Percentiles rank a stretch among this genome's conserved stretches.
Conservation (phyloP, 2,329 filamentous ascomycete genomes). For the Fusarium tanahbumbuense region DNA sequence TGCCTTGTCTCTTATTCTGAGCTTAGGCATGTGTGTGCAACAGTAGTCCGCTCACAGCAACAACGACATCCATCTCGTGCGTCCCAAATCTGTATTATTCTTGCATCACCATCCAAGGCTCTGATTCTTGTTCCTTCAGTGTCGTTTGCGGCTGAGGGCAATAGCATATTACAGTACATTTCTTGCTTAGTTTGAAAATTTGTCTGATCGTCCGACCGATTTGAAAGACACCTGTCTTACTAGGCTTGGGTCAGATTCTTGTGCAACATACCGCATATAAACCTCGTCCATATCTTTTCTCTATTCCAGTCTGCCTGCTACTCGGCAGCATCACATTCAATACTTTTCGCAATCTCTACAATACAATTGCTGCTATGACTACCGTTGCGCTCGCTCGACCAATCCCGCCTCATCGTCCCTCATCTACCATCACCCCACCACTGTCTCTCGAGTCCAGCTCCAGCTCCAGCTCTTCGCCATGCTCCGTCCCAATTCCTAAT, state of each 20-base stretch:
- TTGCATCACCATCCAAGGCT: conserved; percentile 25
- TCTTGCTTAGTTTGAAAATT: conserved; percentile 20
- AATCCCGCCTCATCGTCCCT: conserved; percentile 58
- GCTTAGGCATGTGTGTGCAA: conserved; percentile 43
- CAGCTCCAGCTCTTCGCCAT: conserved; percentile 41
- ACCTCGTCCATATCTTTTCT: conserved; percentile 10
- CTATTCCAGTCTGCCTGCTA: conserved; percentile 15
- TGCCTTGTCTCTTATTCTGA: conserved; percentile 27
- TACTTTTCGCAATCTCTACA: background rate
- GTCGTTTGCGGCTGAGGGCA: conserved; percentile 26
- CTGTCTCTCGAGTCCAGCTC: conserved; percentile 53
- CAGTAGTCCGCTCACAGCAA: conserved; percentile 29
- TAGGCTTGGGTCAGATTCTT: conserved; percentile 12
- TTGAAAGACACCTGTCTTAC: conserved; percentile 17
- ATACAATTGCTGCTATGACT: conserved; percentile 57
- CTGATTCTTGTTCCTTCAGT: conserved; percentile 32
- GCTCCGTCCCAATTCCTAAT: conserved; percentile 73
- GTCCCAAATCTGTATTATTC: conserved; percentile 26
- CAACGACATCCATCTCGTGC: conserved; percentile 41
- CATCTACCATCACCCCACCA: conserved; percentile 57
- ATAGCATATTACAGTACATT: conserved; percentile 28
- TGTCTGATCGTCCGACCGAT: conserved; percentile 22
- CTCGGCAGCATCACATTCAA: conserved; percentile 6
- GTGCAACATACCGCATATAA: conserved; percentile 33
- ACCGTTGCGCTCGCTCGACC: conserved; percentile 66